These are phyloP conservation scores for Thelephora ganbajun DNA, from an alignment of 768 basidiomycete genomes.

Conservation along the genomic window DNA sequence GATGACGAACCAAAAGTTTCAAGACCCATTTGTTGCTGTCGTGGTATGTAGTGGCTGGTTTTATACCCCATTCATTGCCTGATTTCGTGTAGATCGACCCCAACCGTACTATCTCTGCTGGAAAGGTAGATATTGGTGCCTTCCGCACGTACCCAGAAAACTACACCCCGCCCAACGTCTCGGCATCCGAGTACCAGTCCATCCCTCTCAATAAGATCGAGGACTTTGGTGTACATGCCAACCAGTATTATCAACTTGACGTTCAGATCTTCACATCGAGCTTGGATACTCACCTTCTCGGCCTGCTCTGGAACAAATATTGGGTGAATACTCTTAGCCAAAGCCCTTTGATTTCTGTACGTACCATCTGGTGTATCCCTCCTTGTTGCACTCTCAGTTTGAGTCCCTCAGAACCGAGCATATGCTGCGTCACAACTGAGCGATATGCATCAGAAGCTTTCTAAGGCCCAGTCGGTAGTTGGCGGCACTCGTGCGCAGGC, in stretches of 20 bases:
- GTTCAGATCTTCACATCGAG: constrained; percentile 92
- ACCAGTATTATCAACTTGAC: constrained; percentile 89
- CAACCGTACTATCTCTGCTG: constrained; percentile 95
- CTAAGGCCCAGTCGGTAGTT: constrained; percentile 51
- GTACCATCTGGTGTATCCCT: constrained; percentile 9
- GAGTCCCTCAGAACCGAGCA: constrained; percentile 62
- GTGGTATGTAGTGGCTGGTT: constrained; percentile 43
- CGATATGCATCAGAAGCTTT: constrained; percentile 83
- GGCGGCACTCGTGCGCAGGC: constrained; percentile 41
- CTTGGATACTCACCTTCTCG: constrained; percentile 77
- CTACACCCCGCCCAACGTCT: constrained; percentile 66
- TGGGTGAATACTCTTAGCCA: constrained; percentile 97
- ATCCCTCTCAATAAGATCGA: constrained; percentile 96
- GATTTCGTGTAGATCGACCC: constrained; percentile 66
- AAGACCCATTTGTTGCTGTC: constrained; percentile 94
- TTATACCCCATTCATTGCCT: not conserved
- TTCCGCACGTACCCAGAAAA: constrained; percentile 96
- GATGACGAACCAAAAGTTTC: constrained; percentile 85
- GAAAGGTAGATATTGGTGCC: constrained; percentile 97
- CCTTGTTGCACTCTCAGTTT: not conserved
- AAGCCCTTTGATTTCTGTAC: constrained; percentile 81
- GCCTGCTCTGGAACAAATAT: constrained; percentile 96
- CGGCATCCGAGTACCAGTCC: constrained; percentile 82
- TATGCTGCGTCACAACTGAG: constrained; percentile 86
- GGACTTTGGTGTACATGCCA: constrained; percentile 97